phyloP scores from a whole-genome alignment of 768 basidiomycete species.

The Lactarius akahatsu region DNA sequence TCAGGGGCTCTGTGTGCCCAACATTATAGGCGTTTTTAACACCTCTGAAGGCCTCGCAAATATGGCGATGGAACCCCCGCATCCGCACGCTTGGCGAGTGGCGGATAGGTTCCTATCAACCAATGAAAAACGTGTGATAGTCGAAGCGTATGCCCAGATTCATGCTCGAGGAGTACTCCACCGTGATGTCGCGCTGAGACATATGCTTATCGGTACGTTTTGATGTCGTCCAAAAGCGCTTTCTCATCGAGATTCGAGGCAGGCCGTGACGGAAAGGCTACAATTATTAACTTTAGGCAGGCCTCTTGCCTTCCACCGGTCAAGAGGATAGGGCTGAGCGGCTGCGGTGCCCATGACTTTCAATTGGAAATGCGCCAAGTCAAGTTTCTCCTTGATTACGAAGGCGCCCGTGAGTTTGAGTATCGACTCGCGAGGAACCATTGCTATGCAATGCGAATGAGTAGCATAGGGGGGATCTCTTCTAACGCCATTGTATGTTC shows the following conservation, averaged over 20 bases:
- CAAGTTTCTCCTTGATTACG: conserved; percentile 51
- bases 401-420: conserved; percentile 36
- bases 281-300: conserved; percentile 53
- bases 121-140: conserved; percentile 49
- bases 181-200: conserved; percentile 35
- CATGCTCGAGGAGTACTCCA: conserved; percentile 39
- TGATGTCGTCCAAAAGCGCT: not conserved
- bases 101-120: conserved; percentile 56
- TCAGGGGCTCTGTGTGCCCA: conserved; percentile 55
- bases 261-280: conserved; percentile 44
- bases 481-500: not conserved
- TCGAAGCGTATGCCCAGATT: conserved; percentile 49
- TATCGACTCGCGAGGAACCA: conserved; percentile 14
- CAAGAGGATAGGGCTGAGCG: conserved; percentile 37
- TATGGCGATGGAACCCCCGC: conserved; percentile 55
- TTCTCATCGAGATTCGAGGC: not conserved
- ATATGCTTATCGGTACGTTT: conserved; percentile 48
- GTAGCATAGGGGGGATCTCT: not conserved
- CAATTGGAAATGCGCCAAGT: conserved; percentile 55
- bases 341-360: conserved; percentile 44
- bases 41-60: conserved; percentile 40
- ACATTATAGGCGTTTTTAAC: conserved; percentile 51
- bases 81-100: conserved; percentile 58
- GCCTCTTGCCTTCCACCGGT: conserved; percentile 35
- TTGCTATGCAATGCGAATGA: conserved; percentile 4